phyloP scores from a whole-genome alignment of 441 rosid genomes.

The Populus trichocarpa region DNA sequence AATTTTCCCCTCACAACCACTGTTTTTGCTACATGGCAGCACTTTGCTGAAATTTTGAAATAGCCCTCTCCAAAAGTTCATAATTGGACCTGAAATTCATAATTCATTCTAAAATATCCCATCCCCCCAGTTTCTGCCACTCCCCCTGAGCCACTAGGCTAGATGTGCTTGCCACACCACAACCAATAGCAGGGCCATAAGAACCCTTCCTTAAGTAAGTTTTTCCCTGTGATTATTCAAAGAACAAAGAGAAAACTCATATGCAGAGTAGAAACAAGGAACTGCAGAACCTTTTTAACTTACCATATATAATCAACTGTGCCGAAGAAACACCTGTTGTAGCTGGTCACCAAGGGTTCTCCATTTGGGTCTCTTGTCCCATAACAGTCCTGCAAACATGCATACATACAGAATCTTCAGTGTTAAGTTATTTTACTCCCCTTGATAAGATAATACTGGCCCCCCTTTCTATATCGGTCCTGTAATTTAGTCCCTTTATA shows the following conservation, averaged over 20 bases:
- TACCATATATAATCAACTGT: conserved; percentile 98
- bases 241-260: background rate
- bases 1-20: background rate
- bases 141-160: background rate
- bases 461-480: background rate
- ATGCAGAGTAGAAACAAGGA: background rate
- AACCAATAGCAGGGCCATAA: background rate
- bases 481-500: background rate
- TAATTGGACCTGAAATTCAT: background rate
- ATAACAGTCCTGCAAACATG: conserved; percentile 49
- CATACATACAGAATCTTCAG: conserved; percentile 1
- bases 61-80: background rate
- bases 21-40: background rate
- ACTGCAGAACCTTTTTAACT: conserved; percentile 5
- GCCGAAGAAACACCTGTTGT: conserved; percentile 85
- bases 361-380: conserved; percentile 75
- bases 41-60: background rate
- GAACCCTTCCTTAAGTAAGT: background rate
- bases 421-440: background rate
- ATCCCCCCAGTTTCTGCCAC: background rate
- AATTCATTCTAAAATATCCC: background rate
- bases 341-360: conserved; percentile 89
- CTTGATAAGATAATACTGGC: background rate
- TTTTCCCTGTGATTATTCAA: background rate
- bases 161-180: conserved; percentile 6